Conservation (phyloP, 2,329 filamentous ascomycete genomes). For the Pyricularia sp. region DNA sequence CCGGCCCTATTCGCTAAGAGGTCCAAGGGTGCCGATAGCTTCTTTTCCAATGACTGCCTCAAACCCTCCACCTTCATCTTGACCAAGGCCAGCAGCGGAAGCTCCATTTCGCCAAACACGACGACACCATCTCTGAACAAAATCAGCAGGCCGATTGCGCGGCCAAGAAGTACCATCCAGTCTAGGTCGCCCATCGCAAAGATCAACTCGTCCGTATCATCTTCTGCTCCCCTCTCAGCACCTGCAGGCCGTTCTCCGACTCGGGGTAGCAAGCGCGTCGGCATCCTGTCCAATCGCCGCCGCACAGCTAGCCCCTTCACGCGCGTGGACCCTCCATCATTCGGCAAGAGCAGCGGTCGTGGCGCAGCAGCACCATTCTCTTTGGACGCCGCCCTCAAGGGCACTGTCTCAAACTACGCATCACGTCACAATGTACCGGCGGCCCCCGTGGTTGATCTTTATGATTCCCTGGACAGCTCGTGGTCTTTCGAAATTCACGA, state of each 20-base stretch:
- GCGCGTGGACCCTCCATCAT: constrained; percentile 59
- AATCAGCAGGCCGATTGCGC: constrained; percentile 18
- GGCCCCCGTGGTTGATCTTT: constrained; percentile 15
- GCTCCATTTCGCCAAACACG: background rate
- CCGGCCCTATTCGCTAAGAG: constrained; percentile 44
- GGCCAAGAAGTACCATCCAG: constrained; percentile 31
- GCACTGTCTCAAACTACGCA: constrained; percentile 53
- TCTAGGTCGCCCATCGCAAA: constrained; percentile 38
- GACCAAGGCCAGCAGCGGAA: constrained; percentile 20
- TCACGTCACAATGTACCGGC: constrained; percentile 22
- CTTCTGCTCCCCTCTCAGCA: constrained; percentile 36
- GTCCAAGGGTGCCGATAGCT: constrained; percentile 35
- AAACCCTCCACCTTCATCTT: constrained; percentile 36
- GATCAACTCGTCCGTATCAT: constrained; percentile 28
- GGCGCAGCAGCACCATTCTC: constrained; percentile 56
- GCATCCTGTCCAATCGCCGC: constrained; percentile 52
- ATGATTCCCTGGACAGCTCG: constrained; percentile 33
- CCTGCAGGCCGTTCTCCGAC: constrained; percentile 71
- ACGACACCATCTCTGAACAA: constrained; percentile 16
- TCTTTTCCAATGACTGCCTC: constrained; percentile 29
- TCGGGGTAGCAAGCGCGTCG: constrained; percentile 50
- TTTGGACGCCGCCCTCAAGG: constrained; percentile 69
- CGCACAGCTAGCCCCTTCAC: constrained; percentile 48
- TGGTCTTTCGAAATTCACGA: constrained; percentile 96
- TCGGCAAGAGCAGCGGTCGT: constrained; percentile 22